Base-by-base conservation (phyloP, 2,329 filamentous ascomycete species). In the Epichloe uncinata region DNA sequence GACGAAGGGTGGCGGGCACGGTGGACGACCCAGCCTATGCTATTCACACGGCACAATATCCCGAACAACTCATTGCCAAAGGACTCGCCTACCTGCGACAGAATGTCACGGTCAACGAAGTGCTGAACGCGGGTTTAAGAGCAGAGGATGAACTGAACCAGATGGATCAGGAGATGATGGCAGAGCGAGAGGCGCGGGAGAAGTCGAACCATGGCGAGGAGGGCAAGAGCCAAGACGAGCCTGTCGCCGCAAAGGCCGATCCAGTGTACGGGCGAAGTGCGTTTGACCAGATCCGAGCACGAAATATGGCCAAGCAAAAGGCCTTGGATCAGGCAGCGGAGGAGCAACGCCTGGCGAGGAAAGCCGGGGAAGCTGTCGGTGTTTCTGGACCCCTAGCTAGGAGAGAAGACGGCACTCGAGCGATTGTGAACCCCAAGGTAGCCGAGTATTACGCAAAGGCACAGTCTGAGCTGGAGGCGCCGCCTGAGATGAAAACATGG, bases 1-100 rank as follows among this genome's bases (percentile, higher is more conserved):
- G 80, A 8, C 73, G 79, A 36, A 71, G 81, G 40, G 78, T 84
- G 20, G 78, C 80, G 7, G 81, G 81, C 35, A 82, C 79, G 3
- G 67, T 84, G 41, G 73, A 79, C 11, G 80, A 84, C 58, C 79
- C 79, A 2, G 66, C 65, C 4, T 69, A 77, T 45, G 64, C 65
- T 36, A 54, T 64, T 26, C 73, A 78, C 54, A 79, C 77, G 30
- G 63, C 63, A 2, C 57, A 61, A 9, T 81, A 68, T 55, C 64
- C 65, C 8, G 49, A 62, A 2, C 53, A 62, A 1, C 69, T 78
- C 52, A 65, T 73, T 15, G 60, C 64, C 15, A 68, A 58, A 41
- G 80, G 72, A 1, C 64, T 84, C 50, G 64, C 63, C 35, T 83
- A 80, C 60, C 66, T 84, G 41, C 73, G 81, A 47, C 63, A 69